Base-by-base conservation (phyloP, 2,329 filamentous ascomycete genomes). In the Chaetothyriales sp. region DNA sequence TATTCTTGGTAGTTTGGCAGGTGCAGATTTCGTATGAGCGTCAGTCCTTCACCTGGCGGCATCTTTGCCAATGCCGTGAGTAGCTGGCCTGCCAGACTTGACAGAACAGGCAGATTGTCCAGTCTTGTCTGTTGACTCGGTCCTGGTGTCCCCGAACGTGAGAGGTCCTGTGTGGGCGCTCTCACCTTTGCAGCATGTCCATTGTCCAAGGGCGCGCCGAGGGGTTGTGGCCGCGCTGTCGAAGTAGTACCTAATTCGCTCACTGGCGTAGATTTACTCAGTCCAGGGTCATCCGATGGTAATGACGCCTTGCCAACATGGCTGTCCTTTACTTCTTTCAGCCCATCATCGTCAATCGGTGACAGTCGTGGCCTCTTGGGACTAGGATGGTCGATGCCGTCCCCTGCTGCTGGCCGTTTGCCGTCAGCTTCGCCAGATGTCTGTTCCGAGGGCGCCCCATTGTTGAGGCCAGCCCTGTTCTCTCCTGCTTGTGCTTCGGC, bases 1-100 rank as follows among this genome's bases (percentile, higher is more conserved):
- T 81, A 82, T n/a, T 78, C 76, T 61, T 81, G 76, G 7, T 76
- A 77, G 55, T 73, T 70, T 51, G 76, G 72, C 1, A 74, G 75
- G 18, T 75, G 71, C 15, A 72, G 73, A 43, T 75, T 70, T 2
- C 73, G 74, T 28, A 79, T 73, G 53, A 80, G 74, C 7, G 26
- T 72, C 70, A 46, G 78, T 70, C 36, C 78, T 75, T 80, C 57
- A 22, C 8, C 18, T 28, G 56, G 46, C 20, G 52, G 55, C 26
- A 60, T 39, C 8, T 49, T 46, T n/a, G 52, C 51, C 9, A 55
- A 43, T n/a, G 55, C 49, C 9, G 43, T 45, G 22, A 52, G 22
- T 6, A 55, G 53, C 19, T 52, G 43, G 42, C 44, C 63, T 66
- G 80, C 77, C 60, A 81, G 61, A 55, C 78, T 80, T 53, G 81